These are phyloP conservation scores for Clonostachys rosea DNA, from an alignment of 2,329 filamentous ascomycete genomes.

Conservation along the genomic window DNA sequence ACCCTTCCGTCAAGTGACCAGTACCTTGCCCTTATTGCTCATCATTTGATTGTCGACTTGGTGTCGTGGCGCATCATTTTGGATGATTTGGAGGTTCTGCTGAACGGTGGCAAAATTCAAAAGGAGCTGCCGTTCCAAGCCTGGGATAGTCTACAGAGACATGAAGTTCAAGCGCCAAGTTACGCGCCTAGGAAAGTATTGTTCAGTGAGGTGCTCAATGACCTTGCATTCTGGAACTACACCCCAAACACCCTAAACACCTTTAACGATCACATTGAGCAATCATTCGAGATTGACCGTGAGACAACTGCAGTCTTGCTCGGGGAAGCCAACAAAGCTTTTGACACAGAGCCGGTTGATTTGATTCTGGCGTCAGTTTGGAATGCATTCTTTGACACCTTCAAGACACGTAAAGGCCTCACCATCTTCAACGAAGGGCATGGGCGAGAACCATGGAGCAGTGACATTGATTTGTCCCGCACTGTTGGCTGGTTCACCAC, in stretches of 20 bases:
- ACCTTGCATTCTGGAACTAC: constrained; percentile 16
- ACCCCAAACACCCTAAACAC: constrained; percentile 1
- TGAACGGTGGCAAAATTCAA: constrained; percentile 7
- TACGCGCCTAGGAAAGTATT: constrained; percentile 2
- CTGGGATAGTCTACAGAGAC: constrained; percentile 24
- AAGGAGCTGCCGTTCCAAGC: constrained; percentile 18
- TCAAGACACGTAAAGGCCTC: constrained; percentile 22
- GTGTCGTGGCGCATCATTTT: constrained; percentile 41
- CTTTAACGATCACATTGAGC: constrained; percentile 1
- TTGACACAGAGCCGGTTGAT: constrained; percentile 29
- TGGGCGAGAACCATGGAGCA: constrained; percentile 27
- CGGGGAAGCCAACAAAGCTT: constrained; percentile 6
- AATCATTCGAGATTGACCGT: constrained; percentile 1
- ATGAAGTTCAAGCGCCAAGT: constrained; percentile 19
- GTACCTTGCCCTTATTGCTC: constrained; percentile 24
- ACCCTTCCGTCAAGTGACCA: background rate
- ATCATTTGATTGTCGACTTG: constrained; percentile 35
- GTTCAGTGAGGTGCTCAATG: constrained; percentile 3
- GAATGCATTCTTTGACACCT: constrained; percentile 24
- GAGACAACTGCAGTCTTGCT: constrained; percentile 4
- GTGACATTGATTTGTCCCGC: constrained; percentile 22
- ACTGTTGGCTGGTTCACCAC: constrained; percentile 43
- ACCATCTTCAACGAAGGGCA: constrained; percentile 33
- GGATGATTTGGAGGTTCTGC: constrained; percentile 32
- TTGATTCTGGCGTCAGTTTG: constrained; percentile 25